Base-by-base conservation (phyloP, 2,329 filamentous ascomycete species). In the Endocalyx cinctus region DNA sequence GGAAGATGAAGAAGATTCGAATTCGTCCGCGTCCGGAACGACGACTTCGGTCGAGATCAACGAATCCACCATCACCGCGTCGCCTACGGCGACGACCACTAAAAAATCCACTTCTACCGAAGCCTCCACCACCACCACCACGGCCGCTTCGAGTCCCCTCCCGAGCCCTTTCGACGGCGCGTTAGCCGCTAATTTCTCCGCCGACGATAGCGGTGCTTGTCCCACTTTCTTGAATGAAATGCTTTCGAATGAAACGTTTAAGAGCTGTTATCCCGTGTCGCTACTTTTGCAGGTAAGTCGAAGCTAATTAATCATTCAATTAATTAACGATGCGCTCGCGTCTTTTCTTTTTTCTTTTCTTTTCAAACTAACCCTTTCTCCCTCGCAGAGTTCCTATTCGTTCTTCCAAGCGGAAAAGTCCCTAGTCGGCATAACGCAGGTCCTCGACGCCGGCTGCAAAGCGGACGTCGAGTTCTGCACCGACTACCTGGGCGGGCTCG, bases 371-470 rank as follows among this genome's bases (percentile, higher is more conserved):
- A 58, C 38, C n/a, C n/a, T n/a, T n/a, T n/a, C n/a, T 19, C 18
- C 6, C 12, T 22, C 20, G 12, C 57, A 94, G 79, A 87, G 84
- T 42, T 96, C 90, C 8, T 76, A 72, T 32, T 78, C 79, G 25
- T 95, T 96, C 64, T 97, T 97, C 66, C 68, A 87, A 35, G 81
- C 82, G 13, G 73, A 82, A 41, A 82, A 77, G 52, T 84, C 84
- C 5, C 69, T 83, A 22, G 69, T 84, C 31, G 72, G 74, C 47
- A 84, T 90, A 39, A 86, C 87, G 2, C 77, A 79, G 41, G 80
- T 85, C 14, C 77, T 98, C 32, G 85, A 95, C 47, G 76, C 78
- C 12, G 77, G 87, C 8, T 98, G 92, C 59, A 67, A 68, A 4
- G 80, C 81, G 39, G 70, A 89, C 48, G 64, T 79, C 34, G 64